Evolutionary conservation across 2,329 filamentous ascomycete genomes (phyloP), one percentile per base, ranked within the genome.

Genomic region (Rutstroemia sp.): DNA sequence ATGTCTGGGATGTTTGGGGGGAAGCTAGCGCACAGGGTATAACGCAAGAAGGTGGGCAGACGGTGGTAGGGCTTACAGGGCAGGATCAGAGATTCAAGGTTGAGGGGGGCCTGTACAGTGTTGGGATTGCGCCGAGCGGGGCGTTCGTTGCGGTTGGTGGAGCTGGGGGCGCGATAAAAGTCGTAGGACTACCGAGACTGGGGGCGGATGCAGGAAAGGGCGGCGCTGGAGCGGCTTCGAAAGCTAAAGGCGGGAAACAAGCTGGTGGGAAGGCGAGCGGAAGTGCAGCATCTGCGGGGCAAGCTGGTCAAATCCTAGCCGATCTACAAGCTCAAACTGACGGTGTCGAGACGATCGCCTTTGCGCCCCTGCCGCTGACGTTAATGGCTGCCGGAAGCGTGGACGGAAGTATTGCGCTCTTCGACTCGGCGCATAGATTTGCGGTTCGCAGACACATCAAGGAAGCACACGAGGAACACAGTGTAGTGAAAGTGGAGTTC

Each of bases 401-500:
- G 25, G 86, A 88, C 70, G 87, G 86, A 58, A 87, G 75, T 56
- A 92, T 99, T 60, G 88, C 84, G 9, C 80, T 99, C 2, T 96
- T 91, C 70, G 94, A 99, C 72, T 86, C 87, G 0, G 83, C 87
- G 45, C 86, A 94, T 64, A 84, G 88, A 52, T 97, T 96, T 68
- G 88, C 91, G 2, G 83, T 95, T n/a, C 81, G 94, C 51, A 77
- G 89, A 54, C 85, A 91, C 68, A 89, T 97, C 62, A 79, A 80
- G 51, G 87, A 87, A 50, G 92, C 89, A 1, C 92, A 95, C 70
- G 88, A 92, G 62, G 88, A 89, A n/a, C 87, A 87, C 66, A 87
- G 89, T 1, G 89, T 99, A 19, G 92, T 97, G 60, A 92, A 95
- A 73, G 84, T 97, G 4, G 90, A 96, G 58, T 99, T 96, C 67